Evolutionary conservation across 106 monocot species (phyloP).

Genomic region (Phalaenopsis aphrodite): DNA sequence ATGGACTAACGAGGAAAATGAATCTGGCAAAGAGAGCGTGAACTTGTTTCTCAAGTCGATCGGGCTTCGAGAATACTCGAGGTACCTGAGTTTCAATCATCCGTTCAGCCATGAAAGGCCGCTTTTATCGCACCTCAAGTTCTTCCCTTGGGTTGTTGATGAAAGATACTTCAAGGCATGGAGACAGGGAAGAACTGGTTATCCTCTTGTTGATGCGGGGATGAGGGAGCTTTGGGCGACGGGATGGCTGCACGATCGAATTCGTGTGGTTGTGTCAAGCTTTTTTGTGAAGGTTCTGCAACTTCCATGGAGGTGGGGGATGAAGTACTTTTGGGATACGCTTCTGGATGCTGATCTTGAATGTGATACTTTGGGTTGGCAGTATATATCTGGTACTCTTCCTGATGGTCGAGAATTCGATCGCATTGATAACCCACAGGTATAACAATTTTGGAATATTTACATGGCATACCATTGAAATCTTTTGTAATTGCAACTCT

Average conservation of each 20-base stretch:
- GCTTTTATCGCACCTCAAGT: slow-evolving; percentile 69
- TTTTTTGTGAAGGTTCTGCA: slow-evolving; percentile 98
- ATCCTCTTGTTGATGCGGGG: slow-evolving; percentile 93
- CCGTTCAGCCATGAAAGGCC: slow-evolving; percentile 89
- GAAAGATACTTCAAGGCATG: slow-evolving; percentile 76
- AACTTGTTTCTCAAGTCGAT: slow-evolving; percentile 80
- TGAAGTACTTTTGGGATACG: slow-evolving; percentile 99
- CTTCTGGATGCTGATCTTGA: slow-evolving; percentile 94
- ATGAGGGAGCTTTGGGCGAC: slow-evolving; percentile 99
- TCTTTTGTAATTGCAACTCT: too few species aligned
- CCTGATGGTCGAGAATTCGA: slow-evolving; percentile 92
- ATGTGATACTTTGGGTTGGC: slow-evolving; percentile 95
- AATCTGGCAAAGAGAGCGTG: slow-evolving; percentile 72
- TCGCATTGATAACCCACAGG: slow-evolving; percentile 92
- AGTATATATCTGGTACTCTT: slow-evolving; percentile 90
- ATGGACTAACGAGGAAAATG: slow-evolving; percentile 88
- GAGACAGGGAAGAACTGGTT: slow-evolving; percentile 93
- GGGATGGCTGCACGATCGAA: slow-evolving; percentile 92
- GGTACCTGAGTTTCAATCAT: slow-evolving; percentile 91
- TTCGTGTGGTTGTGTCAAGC: slow-evolving; percentile 86
- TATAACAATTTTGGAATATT: slow-evolving; percentile 7
- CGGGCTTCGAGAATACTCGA: slow-evolving; percentile 79
- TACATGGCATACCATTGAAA: too few species aligned
- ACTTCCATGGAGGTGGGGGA: slow-evolving; percentile 97
- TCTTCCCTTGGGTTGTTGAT: slow-evolving; percentile 82